Conservation (phyloP, 2,329 filamentous ascomycete genomes). For the Amauroascus niger region DNA sequence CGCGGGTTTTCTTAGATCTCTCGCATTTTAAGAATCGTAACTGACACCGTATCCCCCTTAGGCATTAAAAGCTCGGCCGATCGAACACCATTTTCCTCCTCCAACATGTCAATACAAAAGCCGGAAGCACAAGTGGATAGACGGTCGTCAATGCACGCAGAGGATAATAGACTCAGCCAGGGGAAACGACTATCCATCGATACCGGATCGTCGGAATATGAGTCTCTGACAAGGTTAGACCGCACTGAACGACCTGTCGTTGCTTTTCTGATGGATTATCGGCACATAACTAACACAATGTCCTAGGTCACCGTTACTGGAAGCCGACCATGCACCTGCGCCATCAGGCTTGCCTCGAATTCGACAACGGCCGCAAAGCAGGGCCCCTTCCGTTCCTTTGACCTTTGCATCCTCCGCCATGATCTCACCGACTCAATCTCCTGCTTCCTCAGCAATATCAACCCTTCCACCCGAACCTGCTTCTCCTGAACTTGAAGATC, state of each 20-base stretch:
- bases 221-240: slow-evolving; percentile 61
- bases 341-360: slow-evolving; percentile 85
- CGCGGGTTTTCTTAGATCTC: neutral
- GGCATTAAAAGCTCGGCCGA: slow-evolving; percentile 3
- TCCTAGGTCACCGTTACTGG: slow-evolving; percentile 67
- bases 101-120: slow-evolving; percentile 2
- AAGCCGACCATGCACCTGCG: slow-evolving; percentile 79
- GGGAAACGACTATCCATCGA: slow-evolving; percentile 70
- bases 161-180: slow-evolving; percentile 50
- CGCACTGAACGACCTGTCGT: neutral
- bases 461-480: slow-evolving; percentile 52
- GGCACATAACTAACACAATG: slow-evolving; percentile 8
- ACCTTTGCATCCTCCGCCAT: slow-evolving; percentile 55
- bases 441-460: slow-evolving; percentile 47
- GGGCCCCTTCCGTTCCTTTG: slow-evolving; percentile 55
- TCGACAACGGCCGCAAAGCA: slow-evolving; percentile 66
- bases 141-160: slow-evolving; percentile 27
- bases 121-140: neutral
- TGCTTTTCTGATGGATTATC: slow-evolving; percentile 5
- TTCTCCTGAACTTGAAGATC: slow-evolving; percentile 71
- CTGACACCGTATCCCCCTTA: slow-evolving; percentile 5
- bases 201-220: slow-evolving; percentile 56
- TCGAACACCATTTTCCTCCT: neutral
- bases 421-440: slow-evolving; percentile 56
- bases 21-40: neutral